Conservation (phyloP, 805 yeast species). For the Lachancea meyersii region DNA sequence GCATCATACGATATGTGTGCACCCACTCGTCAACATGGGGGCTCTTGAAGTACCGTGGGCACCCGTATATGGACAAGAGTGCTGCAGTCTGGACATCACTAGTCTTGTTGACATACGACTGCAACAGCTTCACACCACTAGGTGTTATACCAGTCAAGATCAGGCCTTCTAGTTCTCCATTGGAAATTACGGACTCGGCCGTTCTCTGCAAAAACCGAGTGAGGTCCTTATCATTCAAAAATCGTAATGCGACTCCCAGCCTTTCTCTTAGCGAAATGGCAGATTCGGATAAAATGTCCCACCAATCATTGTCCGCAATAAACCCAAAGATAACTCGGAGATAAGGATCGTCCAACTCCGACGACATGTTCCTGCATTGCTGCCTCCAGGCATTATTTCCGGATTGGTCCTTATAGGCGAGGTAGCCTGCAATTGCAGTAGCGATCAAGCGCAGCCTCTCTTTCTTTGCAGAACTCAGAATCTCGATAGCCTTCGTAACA, state of each 20-base stretch:
- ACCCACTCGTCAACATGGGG: constrained; percentile 73
- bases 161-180: constrained; percentile 88
- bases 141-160: constrained; percentile 90
- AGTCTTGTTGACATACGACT: constrained; percentile 80
- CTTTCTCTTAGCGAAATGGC: constrained; percentile 84
- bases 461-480: constrained; percentile 66
- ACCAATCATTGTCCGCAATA: constrained; percentile 92
- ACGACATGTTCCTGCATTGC: constrained; percentile 80
- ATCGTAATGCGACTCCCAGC: constrained; percentile 84
- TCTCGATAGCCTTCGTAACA: constrained; percentile 70
- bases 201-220: constrained; percentile 63
- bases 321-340: constrained; percentile 88
- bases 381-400: constrained; percentile 84
- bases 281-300: constrained; percentile 87
- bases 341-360: constrained; percentile 86
- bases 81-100: constrained; percentile 92
- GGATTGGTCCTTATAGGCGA: constrained; percentile 35
- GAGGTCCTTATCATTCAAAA: constrained; percentile 72
- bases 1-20: constrained; percentile 54
- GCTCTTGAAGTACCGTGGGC: constrained; percentile 77
- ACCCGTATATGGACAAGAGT: constrained; percentile 69
- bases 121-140: constrained; percentile 70
- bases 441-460: constrained; percentile 74
- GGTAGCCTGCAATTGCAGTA: constrained; percentile 88
- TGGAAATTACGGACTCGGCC: constrained; percentile 59